Evolutionary conservation across 768 basidiomycete genomes (phyloP).

Genomic region (Kwoniella mangroviensis): DNA sequence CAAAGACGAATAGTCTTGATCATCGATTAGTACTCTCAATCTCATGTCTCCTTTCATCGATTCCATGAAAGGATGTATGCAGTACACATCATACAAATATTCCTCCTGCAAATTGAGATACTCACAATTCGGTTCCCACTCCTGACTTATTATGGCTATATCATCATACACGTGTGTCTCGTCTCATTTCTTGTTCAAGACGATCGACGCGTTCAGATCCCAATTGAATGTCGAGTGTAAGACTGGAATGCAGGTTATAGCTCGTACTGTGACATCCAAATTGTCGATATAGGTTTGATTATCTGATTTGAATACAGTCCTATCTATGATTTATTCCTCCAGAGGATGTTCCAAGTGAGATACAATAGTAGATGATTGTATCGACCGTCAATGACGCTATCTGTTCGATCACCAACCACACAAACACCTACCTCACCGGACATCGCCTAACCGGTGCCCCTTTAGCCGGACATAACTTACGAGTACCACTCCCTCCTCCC

Average conservation of each 20-base stretch:
- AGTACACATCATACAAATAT: not conserved
- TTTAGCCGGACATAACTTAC: not conserved
- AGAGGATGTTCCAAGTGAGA: not conserved
- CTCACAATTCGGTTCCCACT: not conserved
- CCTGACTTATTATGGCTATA: not conserved
- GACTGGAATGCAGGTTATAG: too few relatives aligned
- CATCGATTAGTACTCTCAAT: too few relatives aligned
- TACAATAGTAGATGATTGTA: not conserved
- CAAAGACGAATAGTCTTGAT: too few relatives aligned
- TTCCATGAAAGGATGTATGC: not conserved
- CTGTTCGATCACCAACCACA: not conserved
- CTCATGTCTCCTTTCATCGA: too few relatives aligned
- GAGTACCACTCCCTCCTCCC: not conserved
- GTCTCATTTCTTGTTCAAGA: not conserved
- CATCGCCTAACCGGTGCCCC: not conserved
- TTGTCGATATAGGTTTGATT: not conserved
- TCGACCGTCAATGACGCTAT: not conserved
- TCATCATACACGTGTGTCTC: not conserved
- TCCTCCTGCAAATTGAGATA: not conserved
- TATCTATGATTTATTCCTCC: not conserved
- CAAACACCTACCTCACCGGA: not conserved
- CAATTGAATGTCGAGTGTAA: not conserved
- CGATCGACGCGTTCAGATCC: not conserved
- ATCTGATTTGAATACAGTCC: not conserved
- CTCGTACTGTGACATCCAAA: not conserved